phyloP scores from a whole-genome alignment of 495 filamentous ascomycete species.

The Letharia columbiana region DNA sequence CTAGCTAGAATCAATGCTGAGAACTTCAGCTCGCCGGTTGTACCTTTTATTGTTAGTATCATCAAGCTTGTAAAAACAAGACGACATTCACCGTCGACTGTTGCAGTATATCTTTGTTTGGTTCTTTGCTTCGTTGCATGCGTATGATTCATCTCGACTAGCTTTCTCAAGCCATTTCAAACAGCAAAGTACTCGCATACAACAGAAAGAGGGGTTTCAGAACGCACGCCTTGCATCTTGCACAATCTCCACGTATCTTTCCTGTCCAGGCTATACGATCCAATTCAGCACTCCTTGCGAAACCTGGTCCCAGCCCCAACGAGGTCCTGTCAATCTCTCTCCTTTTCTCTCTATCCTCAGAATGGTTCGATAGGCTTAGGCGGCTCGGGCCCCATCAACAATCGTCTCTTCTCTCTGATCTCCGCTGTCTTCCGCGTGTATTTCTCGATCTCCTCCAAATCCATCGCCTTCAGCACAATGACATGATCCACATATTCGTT shows the following conservation, averaged over 20 bases:
- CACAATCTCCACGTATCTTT: neutral
- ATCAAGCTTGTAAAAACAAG: neutral
- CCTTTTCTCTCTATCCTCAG: neutral
- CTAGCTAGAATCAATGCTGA: no score
- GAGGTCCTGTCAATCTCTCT: neutral
- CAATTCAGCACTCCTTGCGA: neutral
- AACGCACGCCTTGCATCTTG: neutral
- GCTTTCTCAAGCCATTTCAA: neutral
- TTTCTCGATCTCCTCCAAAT: slow-evolving; percentile 50
- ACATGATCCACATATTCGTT: slow-evolving; percentile 58
- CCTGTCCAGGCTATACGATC: neutral
- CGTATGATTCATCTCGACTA: neutral
- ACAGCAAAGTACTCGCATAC: neutral
- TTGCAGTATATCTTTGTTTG: neutral
- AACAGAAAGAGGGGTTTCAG: neutral
- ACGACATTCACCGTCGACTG: neutral
- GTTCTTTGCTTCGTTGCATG: neutral
- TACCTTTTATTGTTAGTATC: neutral
- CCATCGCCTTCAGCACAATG: slow-evolving; percentile 55
- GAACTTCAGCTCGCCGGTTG: no score
- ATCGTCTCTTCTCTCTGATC: slow-evolving; percentile 37
- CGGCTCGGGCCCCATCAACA: slow-evolving; percentile 6
- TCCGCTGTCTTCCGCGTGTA: slow-evolving; percentile 48
- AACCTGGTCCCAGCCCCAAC: neutral
- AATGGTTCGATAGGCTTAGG: neutral